A percentile compares a stretch with the other conserved stretches of the same genome.
Conservation (phyloP, 768 basidiomycete genomes). For the Gloeostereum incarnatum region DNA sequence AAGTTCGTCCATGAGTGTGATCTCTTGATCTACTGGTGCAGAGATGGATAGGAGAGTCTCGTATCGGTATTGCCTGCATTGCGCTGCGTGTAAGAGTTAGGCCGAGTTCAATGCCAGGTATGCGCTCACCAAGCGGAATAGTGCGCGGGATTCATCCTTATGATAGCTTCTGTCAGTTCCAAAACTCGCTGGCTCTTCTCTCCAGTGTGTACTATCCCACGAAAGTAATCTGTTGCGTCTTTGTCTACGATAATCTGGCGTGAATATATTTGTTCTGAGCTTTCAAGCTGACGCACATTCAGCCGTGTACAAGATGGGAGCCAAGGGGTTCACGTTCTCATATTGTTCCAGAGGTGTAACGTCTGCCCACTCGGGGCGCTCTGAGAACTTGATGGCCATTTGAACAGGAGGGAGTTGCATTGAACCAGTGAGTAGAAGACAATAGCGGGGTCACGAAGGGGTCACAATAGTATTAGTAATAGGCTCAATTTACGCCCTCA, state of each 20-base stretch:
- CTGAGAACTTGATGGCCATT: too few relatives aligned
- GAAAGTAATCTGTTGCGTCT: constrained; percentile 89
- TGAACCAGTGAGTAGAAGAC: too few relatives aligned
- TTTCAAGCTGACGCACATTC: constrained; percentile 56
- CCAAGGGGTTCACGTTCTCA: constrained; percentile 69
- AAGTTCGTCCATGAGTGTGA: constrained; percentile 80
- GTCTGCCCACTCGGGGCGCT: constrained; percentile 73
- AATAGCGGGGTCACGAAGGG: too few relatives aligned
- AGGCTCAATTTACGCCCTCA: too few relatives aligned
- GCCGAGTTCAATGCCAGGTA: not conserved
- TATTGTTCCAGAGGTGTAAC: constrained; percentile 74
- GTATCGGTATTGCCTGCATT: constrained; percentile 86
- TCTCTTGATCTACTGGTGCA: constrained; percentile 64
- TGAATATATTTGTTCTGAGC: not conserved
- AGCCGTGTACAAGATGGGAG: constrained; percentile 83
- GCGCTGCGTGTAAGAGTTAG: not conserved
- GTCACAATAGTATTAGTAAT: too few relatives aligned
- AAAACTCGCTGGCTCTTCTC: constrained; percentile 81
- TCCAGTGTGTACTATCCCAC: constrained; percentile 65
- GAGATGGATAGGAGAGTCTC: constrained; percentile 68
- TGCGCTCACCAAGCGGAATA: constrained; percentile 85
- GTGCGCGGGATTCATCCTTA: constrained; percentile 90
- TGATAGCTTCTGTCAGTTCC: constrained; percentile 81
- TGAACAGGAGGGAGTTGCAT: too few relatives aligned
- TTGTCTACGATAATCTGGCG: constrained; percentile 48